These are phyloP conservation scores for Entomophthora muscae DNA, from an alignment of 371 early-diverging fungal species.

Conservation along the genomic window DNA sequence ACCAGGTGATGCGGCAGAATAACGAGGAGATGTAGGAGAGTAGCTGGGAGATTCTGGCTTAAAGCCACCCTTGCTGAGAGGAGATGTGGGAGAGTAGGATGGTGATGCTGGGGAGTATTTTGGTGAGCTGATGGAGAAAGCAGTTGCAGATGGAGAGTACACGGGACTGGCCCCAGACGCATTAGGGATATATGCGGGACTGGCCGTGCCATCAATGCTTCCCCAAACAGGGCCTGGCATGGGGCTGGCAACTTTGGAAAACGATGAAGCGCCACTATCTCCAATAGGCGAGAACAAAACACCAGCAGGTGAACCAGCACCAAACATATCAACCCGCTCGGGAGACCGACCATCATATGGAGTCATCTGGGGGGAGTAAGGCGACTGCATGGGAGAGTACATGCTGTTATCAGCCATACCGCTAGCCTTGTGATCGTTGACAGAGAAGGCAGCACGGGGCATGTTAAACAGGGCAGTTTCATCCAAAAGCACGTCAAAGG, in stretches of 20 bases:
- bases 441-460: no score
- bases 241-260: neutral
- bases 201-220: no score
- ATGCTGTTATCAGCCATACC: no score
- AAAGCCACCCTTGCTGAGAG: constrained; percentile 56
- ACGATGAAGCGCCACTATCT: constrained; percentile 8
- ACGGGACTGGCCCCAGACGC: constrained; percentile 33
- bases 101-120: constrained; percentile 40
- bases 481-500: constrained; percentile 81
- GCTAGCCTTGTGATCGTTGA: no score
- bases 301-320: constrained; percentile 15
- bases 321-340: constrained; percentile 19
- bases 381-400: no score
- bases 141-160: constrained; percentile 20
- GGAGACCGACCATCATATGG: constrained; percentile 36
- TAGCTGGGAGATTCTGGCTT: constrained; percentile 36
- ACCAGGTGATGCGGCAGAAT: constrained; percentile 53
- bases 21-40: constrained; percentile 43
- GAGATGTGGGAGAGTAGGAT: constrained; percentile 61
- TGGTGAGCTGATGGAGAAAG: constrained; percentile 47
- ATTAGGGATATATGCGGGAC: no score
- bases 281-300: constrained; percentile 13
- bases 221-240: no score
- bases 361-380: constrained; percentile 28
- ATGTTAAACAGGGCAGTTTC: constrained; percentile 68